Percentiles rank a stretch among this genome's conserved stretches.
phyloP scores from a whole-genome alignment of 306 rosid species.

The Crataegus laevigata region DNA sequence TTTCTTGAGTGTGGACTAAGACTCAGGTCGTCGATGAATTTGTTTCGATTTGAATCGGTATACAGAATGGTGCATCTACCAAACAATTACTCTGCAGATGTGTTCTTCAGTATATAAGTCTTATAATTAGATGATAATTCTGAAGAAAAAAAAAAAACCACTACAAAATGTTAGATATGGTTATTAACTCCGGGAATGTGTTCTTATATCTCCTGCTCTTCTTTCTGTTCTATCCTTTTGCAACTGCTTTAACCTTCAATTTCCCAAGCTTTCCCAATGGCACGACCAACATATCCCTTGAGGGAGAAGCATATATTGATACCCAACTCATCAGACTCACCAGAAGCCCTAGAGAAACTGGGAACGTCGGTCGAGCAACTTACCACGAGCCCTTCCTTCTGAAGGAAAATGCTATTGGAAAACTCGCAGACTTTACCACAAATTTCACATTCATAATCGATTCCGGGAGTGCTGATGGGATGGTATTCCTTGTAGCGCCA shows the following conservation, averaged over 20 bases:
- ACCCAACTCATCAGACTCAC: slow-evolving; percentile 1
- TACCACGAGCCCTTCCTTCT: not conserved
- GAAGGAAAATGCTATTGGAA: slow-evolving; percentile 15
- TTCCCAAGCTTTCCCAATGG: not conserved
- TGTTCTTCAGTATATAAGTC: too few species aligned
- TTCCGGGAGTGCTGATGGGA: slow-evolving; percentile 1
- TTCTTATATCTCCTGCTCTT: not conserved
- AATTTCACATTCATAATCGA: slow-evolving; percentile 21
- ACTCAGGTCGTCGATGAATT: too few species aligned
- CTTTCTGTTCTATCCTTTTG: not conserved
- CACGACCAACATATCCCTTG: not conserved
- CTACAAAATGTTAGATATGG: not conserved
- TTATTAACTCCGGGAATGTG: not conserved
- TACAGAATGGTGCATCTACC: too few species aligned
- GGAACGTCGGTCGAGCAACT: not conserved
- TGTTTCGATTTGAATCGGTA: too few species aligned
- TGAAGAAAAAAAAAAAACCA: too few species aligned
- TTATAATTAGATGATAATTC: too few species aligned
- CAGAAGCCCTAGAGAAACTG: not conserved
- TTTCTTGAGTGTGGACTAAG: too few species aligned
- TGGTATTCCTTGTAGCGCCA: slow-evolving; percentile 31
- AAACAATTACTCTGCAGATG: too few species aligned
- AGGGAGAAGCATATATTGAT: not conserved
- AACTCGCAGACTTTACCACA: slow-evolving; percentile 32
- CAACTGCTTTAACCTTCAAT: not conserved